Conservation (phyloP, 495 filamentous ascomycete genomes). For the Elaphomyces granulatus region DNA sequence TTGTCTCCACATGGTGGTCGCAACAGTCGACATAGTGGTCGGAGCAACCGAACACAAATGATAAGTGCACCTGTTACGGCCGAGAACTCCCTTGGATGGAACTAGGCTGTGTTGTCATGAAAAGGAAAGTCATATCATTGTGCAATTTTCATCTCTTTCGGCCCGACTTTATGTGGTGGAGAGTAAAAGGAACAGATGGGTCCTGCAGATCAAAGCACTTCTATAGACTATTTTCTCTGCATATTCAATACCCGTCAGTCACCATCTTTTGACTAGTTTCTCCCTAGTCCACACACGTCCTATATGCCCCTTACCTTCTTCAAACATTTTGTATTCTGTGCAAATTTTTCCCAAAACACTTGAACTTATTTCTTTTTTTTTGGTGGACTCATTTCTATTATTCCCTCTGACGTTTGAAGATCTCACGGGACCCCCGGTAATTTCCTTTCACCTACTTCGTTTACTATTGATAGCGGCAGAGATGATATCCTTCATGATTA, state of each 20-base stretch:
- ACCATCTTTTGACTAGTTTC: background rate
- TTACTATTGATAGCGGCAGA: too few species aligned
- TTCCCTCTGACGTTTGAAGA: background rate
- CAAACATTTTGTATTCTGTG: background rate
- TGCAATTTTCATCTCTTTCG: background rate
- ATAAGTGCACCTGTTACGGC: conserved; percentile 83
- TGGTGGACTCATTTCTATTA: background rate
- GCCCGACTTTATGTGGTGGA: too few species aligned
- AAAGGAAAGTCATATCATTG: background rate
- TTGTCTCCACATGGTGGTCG: conserved; percentile 23
- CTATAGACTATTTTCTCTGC: background rate
- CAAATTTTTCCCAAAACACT: too few species aligned
- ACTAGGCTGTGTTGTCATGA: conserved; percentile 46
- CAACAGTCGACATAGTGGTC: conserved; percentile 44
- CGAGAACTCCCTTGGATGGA: conserved; percentile 97
- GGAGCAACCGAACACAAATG: conserved; percentile 56
- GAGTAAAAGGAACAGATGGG: too few species aligned
- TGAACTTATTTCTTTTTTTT: background rate
- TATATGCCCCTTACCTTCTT: background rate
- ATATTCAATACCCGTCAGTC: background rate
- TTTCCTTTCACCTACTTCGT: background rate
- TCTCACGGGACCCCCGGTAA: background rate
- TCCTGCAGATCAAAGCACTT: too few species aligned
- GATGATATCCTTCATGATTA: background rate
- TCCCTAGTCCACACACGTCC: background rate